Base-by-base conservation (phyloP, 805 yeast species). In the Starmerella bombicola region DNA sequence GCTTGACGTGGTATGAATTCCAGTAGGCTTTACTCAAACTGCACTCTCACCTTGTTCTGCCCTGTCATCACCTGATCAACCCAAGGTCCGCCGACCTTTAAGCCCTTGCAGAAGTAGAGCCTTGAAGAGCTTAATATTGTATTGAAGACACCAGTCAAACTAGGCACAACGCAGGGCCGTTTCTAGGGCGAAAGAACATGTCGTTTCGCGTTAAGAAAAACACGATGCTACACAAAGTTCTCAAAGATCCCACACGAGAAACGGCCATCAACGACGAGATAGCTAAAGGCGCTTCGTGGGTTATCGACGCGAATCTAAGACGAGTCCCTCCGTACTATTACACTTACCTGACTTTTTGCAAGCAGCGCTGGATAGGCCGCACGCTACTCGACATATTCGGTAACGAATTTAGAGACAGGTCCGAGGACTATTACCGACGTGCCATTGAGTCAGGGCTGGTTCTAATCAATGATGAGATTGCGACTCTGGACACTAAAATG, bases 261-360 rank as follows among this genome's bases (percentile, higher is more conserved):
- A 30, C 34, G 4, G 49, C 47, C 5, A 53, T 53, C 24, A 33
- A 42, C 16, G 55, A 47, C 9, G 56, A 51, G 28, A 47, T 44
- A 5, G 47, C 55, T 3, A 39, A 41, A 7, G 55, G 56, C 2
- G 55, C 66, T 5, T 43, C 52, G 37, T 65, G 63, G 45, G 55
- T 60, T 17, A 43, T 62, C 38, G 65, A 71, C 58, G 62, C 61
- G 5, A 56, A 58, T 1, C 62, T 82, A 37, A 63, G 96, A 34
- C 65, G 79, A 46, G 81, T 91, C 2, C 68, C 75, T 1, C 97
- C 98, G 0, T 91, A 91, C 57, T 80, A 69, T 55, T 88, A 74
- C 65, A 85, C 94, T 0, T 88, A 91, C 56, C 67, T 83, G 60
- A 91, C 99, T 0, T 82, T 78, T 55, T 86, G 96, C 60, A 91